Conservation (phyloP, 2,329 filamentous ascomycete species). For the Calonectria ilicicola region DNA sequence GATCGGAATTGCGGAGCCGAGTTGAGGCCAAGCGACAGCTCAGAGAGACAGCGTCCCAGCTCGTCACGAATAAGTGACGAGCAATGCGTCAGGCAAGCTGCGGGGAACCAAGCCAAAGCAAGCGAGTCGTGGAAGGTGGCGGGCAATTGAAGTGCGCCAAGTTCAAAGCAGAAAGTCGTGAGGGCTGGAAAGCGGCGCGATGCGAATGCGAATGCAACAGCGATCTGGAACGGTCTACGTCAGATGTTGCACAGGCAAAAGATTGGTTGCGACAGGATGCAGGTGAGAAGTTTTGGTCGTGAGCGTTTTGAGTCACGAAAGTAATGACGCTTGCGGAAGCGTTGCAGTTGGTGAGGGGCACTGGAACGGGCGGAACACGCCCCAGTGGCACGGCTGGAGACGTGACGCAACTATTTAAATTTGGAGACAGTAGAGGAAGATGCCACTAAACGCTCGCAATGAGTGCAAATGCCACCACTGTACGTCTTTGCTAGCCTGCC, state of each 20-base stretch:
- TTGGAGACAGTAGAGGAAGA: neutral
- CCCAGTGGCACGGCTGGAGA: neutral
- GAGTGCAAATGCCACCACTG: neutral
- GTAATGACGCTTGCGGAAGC: constrained; percentile 7
- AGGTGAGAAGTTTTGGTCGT: constrained; percentile 1
- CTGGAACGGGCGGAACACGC: neutral
- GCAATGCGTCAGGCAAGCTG: constrained; percentile 6
- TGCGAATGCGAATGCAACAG: neutral
- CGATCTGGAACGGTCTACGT: neutral
- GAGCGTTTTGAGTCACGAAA: constrained; percentile 20
- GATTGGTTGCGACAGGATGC: neutral
- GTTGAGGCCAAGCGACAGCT: constrained; percentile 18
- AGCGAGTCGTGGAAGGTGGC: neutral
- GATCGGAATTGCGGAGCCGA: constrained; percentile 34
- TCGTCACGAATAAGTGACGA: constrained; percentile 3
- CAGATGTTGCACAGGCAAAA: neutral
- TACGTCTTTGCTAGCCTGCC: neutral
- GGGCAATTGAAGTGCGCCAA: neutral
- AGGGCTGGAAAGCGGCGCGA: neutral
- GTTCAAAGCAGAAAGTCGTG: neutral
- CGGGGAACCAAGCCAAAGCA: constrained; percentile 10
- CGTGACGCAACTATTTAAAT: constrained; percentile 1
- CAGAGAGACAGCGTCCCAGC: neutral
- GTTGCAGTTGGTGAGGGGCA: constrained; percentile 5
- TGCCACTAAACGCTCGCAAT: neutral